These are phyloP conservation scores for Trametes coccinea DNA, from an alignment of 768 basidiomycete genomes.

Conservation along the genomic window DNA sequence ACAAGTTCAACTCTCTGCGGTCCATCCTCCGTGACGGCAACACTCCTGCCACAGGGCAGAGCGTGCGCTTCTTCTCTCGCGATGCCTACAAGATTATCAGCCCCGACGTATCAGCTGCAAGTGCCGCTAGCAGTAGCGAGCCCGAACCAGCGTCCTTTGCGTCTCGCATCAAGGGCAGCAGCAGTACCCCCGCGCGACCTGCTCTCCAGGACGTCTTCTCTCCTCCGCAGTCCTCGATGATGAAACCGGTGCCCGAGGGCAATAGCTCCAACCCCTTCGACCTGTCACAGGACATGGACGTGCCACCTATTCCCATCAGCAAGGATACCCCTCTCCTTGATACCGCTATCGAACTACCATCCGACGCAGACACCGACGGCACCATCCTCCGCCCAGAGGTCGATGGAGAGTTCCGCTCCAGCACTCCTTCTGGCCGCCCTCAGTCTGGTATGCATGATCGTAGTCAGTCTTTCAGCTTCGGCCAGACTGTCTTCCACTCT, in stretches of 20 bases:
- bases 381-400: conserved; percentile 3
- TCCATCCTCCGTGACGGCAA: conserved; percentile 73
- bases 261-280: conserved; percentile 58
- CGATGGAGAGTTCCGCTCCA: conserved; percentile 16
- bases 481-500: conserved; percentile 63
- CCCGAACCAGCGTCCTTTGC: conserved; percentile 32
- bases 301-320: conserved; percentile 45
- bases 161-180: conserved; percentile 30
- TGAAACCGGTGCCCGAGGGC: conserved; percentile 44
- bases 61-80: conserved; percentile 75
- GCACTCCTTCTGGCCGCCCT: conserved; percentile 18
- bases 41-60: conserved; percentile 77
- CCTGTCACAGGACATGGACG: conserved; percentile 54
- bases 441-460: conserved; percentile 42
- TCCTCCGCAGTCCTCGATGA: conserved; percentile 28
- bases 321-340: conserved; percentile 34
- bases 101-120: conserved; percentile 58
- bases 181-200: conserved; percentile 35
- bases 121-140: conserved; percentile 26
- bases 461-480: conserved; percentile 69
- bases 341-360: conserved; percentile 37
- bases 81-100: conserved; percentile 66
- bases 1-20: conserved; percentile 54
- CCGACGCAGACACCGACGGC: conserved; percentile 30
- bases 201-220: conserved; percentile 53